Evolutionary conservation across 176 grass and related monocot genomes (phyloP).

Genomic region (Stipa capillata): DNA sequence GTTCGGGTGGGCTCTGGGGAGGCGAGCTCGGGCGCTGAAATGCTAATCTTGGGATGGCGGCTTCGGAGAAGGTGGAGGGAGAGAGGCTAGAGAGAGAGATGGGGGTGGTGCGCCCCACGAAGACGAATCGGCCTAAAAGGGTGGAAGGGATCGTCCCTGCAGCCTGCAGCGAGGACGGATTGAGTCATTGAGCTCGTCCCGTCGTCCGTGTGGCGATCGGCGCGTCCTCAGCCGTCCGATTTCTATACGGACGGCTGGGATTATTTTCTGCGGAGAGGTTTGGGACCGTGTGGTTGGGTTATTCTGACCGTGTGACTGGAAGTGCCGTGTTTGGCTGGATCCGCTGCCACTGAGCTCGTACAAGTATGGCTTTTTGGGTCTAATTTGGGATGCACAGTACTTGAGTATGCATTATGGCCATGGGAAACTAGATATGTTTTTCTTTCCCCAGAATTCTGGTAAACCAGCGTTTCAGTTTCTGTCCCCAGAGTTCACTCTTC

Average conservation of each 20-base stretch:
- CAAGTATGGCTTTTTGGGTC: background rate
- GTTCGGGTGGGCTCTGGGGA: background rate
- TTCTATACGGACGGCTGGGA: background rate
- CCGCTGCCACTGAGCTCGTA: background rate
- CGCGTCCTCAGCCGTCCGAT: background rate
- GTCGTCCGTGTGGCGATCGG: background rate
- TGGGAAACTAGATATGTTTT: background rate
- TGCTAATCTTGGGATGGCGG: conserved; percentile 22
- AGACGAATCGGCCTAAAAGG: conserved; percentile 31
- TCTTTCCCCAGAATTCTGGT: background rate
- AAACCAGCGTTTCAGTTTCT: background rate
- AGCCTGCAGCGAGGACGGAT: conserved; percentile 5
- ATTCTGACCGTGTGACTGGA: background rate
- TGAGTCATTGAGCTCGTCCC: no score
- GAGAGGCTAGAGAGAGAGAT: background rate
- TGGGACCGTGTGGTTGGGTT: background rate
- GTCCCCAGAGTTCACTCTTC: no score
- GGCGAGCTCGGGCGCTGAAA: background rate
- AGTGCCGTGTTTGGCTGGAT: background rate
- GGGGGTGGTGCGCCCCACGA: background rate
- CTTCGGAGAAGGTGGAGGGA: background rate
- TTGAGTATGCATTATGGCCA: background rate
- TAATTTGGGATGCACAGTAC: no score
- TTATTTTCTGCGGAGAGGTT: background rate
- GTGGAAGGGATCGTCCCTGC: conserved; percentile 8